Percentiles rank a stretch among this genome's conserved stretches.
These are phyloP conservation scores for Isabelozyma rhagii DNA, from an alignment of 805 yeast species.

Conservation along the genomic window DNA sequence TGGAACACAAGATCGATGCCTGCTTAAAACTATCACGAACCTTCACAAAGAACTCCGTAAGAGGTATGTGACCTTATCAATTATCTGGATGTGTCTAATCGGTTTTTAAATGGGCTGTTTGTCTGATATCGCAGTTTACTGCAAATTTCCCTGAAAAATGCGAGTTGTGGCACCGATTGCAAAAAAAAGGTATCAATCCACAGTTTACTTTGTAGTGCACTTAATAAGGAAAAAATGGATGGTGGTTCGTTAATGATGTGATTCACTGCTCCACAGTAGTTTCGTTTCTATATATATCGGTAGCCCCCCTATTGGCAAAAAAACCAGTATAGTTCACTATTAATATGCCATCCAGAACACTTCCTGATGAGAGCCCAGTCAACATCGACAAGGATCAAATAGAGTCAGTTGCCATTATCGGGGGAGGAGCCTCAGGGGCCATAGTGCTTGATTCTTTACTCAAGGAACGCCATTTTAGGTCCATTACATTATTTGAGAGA, in stretches of 20 bases:
- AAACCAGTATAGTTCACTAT: not conserved
- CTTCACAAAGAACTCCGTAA: no score
- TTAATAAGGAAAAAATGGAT: not conserved
- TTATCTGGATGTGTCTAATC: no score
- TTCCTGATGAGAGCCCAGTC: slow-evolving; percentile 5
- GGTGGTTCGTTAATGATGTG: not conserved
- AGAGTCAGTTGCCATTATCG: slow-evolving; percentile 39
- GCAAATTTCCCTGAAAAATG: not conserved
- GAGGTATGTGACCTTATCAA: no score
- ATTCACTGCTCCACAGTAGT: not conserved
- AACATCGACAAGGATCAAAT: slow-evolving; percentile 8
- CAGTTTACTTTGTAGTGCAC: not conserved
- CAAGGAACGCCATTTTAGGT: slow-evolving; percentile 26
- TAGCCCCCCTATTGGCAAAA: not conserved
- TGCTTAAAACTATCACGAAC: no score
- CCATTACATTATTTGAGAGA: slow-evolving; percentile 38
- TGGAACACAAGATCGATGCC: no score
- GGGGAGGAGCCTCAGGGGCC: slow-evolving; percentile 51
- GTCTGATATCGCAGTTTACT: not conserved
- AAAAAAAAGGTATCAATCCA: not conserved
- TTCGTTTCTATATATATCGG: not conserved
- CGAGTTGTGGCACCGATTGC: not conserved
- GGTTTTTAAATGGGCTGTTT: no score
- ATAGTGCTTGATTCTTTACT: slow-evolving; percentile 35
- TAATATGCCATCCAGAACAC: not conserved